Evolutionary conservation across 139 green algal genomes (phyloP), one percentile per base, ranked within the genome.

Genomic region (Coccomyxa sp.): DNA sequence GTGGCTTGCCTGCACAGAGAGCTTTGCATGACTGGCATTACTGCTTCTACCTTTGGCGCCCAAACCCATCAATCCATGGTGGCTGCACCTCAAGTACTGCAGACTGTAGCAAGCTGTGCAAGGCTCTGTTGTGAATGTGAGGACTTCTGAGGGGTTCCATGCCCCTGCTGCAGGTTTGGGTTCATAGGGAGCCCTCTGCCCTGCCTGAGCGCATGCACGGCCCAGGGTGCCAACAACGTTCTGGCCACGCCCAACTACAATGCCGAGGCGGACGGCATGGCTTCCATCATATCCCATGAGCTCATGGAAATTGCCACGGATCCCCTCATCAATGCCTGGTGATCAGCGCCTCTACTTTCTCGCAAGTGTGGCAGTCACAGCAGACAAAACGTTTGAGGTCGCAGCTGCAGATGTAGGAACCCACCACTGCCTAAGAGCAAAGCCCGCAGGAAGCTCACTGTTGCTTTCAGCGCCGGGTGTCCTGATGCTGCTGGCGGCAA

Each of bases 241-340:
- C 2, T 71, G 64, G 27, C 64, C 24, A 71, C 29, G 1, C 74
- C 74, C 50, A 78, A 78, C 44, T 35, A 35, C 72, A 55, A 77
- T 50, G 35, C 50, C 6, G 39, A 68, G 39, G 74, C 74, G 6
- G 74, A 78, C 50, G 74, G 31, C 12, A 78, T 78, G 74, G 35
- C 55, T 8, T 78, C 74, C 74, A 72, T 78, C 74, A 71, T 78
- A 8, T 39, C 74, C 27, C 74, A 78, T 18, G 74, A 78, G 9
- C 44, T 78, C 29, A 41, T 41, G 0, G 74, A 78, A 6, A 41
- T 40, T 4, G 44, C 33, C 3, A 78, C 74, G n/a, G 74, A 78
- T 6, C 74, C 74, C 3, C 55, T 70, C 44, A 40, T 68, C 44
- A 68, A 78, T 2, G 44, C 74, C 44, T 78, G 74, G 74, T 78